A percentile compares a stretch with the other conserved stretches of the same genome.
phyloP scores from a whole-genome alignment of 73 alveolate species.

The Tetrahymena thermophila region DNA sequence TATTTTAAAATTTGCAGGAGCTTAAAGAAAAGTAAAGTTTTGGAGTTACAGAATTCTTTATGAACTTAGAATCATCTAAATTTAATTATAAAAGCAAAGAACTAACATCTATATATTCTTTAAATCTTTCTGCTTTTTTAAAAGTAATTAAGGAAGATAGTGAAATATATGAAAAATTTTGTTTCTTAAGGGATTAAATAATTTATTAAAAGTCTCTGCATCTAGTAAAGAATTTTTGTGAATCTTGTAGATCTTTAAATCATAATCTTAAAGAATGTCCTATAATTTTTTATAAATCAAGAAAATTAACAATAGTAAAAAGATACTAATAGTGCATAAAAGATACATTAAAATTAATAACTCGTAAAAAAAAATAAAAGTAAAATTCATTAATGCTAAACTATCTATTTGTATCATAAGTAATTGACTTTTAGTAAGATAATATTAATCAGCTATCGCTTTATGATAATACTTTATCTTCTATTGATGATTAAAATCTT shows the following conservation, averaged over 20 bases:
- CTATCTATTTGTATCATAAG: neutral
- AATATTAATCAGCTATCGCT: neutral
- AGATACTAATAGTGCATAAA: neutral
- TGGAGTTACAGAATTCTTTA: neutral
- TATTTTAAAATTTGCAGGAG: neutral
- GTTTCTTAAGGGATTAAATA: neutral
- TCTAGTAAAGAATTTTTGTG: neutral
- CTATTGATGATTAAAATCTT: neutral
- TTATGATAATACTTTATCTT: neutral
- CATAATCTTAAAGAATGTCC: neutral
- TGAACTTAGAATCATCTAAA: neutral
- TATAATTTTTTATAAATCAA: neutral
- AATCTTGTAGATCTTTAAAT: neutral
- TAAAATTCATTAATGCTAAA: neutral
- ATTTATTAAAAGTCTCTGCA: neutral
- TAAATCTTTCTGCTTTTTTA: neutral
- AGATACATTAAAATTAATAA: neutral
- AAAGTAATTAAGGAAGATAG: neutral
- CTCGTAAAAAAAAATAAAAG: neutral
- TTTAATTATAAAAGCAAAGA: neutral
- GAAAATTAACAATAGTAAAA: neutral
- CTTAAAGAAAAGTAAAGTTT: neutral
- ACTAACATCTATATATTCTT: neutral
- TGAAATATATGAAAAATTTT: neutral
- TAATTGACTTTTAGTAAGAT: neutral